phyloP scores from a whole-genome alignment of 2,329 filamentous ascomycete genomes.

The Colletotrichum salicis region DNA sequence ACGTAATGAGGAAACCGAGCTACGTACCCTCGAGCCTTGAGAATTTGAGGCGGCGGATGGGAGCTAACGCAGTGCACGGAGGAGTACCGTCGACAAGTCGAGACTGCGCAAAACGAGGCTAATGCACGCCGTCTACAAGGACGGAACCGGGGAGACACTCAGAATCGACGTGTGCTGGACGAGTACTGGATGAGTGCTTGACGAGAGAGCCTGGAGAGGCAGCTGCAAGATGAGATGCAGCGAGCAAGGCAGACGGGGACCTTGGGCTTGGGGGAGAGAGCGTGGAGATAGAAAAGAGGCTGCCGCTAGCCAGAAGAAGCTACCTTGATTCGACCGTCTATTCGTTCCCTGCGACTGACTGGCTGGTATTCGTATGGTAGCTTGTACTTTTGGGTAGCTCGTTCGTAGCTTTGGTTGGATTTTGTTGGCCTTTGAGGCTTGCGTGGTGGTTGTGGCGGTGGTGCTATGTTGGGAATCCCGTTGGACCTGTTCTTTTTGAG shows the following conservation, averaged over 20 bases:
- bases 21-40: conserved; percentile 7
- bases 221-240: not conserved
- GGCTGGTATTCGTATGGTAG: not conserved
- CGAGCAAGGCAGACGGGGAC: not conserved
- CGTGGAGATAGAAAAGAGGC: not conserved
- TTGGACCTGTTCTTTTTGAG: not conserved
- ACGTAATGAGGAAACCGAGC: conserved; percentile 14
- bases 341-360: not conserved
- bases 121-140: conserved; percentile 24
- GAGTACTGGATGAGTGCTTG: not conserved
- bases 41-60: conserved; percentile 15
- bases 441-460: not conserved
- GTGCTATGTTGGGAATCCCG: not conserved
- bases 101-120: not conserved
- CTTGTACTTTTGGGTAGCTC: not conserved
- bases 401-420: not conserved
- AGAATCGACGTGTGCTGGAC: not conserved
- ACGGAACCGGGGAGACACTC: conserved; percentile 21
- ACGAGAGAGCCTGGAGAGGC: not conserved
- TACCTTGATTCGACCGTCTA: conserved; percentile 23
- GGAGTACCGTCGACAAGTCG: not conserved
- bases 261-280: not conserved
- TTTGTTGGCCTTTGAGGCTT: conserved; percentile 15
- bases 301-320: not conserved
- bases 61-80: conserved; percentile 11